phyloP scores from a whole-genome alignment of 805 yeast genomes.

The Ogataea neopini region DNA sequence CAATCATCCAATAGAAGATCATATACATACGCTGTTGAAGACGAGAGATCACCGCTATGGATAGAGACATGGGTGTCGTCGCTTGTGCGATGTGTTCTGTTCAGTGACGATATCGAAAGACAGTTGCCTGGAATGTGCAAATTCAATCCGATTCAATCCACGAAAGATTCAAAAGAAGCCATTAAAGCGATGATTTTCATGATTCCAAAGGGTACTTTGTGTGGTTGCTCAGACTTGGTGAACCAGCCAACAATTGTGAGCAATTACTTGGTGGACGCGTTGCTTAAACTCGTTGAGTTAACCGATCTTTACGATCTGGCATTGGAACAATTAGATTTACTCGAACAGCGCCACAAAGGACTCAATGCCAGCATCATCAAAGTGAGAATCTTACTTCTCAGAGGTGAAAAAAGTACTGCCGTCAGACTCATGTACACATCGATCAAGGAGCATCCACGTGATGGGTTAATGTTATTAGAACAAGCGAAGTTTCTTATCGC shows the following conservation, averaged over 20 bases:
- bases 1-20: constrained; percentile 40
- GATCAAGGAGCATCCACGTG: constrained; percentile 47
- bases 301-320: constrained; percentile 42
- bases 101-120: constrained; percentile 52
- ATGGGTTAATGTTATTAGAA: constrained; percentile 55
- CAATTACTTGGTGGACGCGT: constrained; percentile 55
- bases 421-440: constrained; percentile 43
- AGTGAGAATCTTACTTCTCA: constrained; percentile 41
- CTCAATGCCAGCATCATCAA: constrained; percentile 37
- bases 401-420: constrained; percentile 50
- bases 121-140: constrained; percentile 61
- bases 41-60: constrained; percentile 57
- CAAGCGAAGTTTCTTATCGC: constrained; percentile 65
- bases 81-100: constrained; percentile 54
- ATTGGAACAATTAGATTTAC: constrained; percentile 37
- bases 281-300: constrained; percentile 42
- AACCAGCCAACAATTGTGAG: constrained; percentile 41
- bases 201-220: constrained; percentile 47
- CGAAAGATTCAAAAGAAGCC: constrained; percentile 38
- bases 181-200: constrained; percentile 41
- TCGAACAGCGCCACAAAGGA: constrained; percentile 16
- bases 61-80: constrained; percentile 60
- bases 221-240: constrained; percentile 43
- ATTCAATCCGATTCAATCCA: constrained; percentile 43
- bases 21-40: constrained; percentile 43